Evolutionary conservation across 495 filamentous ascomycete species (phyloP).

Genomic region (Sordaria brevicollis): DNA sequence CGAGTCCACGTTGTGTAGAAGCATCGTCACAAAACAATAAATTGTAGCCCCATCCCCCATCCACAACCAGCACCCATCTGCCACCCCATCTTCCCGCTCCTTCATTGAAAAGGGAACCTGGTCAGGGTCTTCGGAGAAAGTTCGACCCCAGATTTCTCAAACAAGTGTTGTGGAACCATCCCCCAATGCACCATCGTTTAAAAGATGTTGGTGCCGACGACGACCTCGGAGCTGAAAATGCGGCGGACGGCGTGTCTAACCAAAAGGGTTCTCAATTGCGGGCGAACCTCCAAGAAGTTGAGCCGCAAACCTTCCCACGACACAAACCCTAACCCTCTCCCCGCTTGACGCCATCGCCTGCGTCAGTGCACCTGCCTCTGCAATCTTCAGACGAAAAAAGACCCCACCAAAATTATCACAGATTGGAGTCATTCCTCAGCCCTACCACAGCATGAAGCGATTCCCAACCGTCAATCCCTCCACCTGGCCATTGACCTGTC

Average conservation of each 20-base stretch:
- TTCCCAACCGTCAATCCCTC: background rate
- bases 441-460: constrained; percentile 5
- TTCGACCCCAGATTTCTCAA: background rate
- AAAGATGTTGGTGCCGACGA: background rate
- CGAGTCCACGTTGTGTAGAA: too few species aligned
- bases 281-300: background rate
- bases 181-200: background rate
- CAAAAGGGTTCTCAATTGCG: background rate
- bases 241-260: background rate
- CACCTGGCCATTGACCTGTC: background rate
- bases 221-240: background rate
- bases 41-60: background rate
- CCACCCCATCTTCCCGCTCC: background rate
- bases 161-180: background rate
- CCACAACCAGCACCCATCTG: background rate
- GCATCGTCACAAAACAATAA: background rate
- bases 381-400: background rate
- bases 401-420: background rate
- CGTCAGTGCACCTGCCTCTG: background rate
- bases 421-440: background rate
- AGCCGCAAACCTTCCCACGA: background rate
- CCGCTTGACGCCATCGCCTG: background rate
- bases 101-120: background rate
- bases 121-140: background rate
- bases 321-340: background rate